Evolutionary conservation across 169 alveolate species (phyloP), one percentile per base, ranked within the genome.

Genomic region (Cryptosporidium bovis): DNA sequence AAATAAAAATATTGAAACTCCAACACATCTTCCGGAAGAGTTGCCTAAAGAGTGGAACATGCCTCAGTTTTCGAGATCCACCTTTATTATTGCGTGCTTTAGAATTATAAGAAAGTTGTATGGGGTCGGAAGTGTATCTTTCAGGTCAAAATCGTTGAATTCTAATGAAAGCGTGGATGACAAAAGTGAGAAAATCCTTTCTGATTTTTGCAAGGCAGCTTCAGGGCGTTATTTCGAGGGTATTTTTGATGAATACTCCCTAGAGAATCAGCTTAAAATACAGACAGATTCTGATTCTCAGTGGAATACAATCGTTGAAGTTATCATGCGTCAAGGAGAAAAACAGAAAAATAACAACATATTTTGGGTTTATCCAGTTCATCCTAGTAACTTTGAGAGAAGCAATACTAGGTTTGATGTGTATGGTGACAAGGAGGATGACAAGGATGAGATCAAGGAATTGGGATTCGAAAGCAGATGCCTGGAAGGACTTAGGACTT

Each of bases 41-140:
- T 16, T 77, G 24, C 87, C 87, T n/a, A 62, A n/a, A 24, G 87
- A 77, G 27, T 77, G 87, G 87, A 77, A 77, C 50, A 77, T 77
- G 87, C 87, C 87, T 16, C 87, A 77, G 64, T 77, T 77, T 60
- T 77, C 87, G 15, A 34, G 69, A 18, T 56, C 69, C 44, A 77
- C 87, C n/a, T 77, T 77, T 77, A 77, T n/a, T 34, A 77, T 77
- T 27, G 71, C 71, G 15, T 77, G 87, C 33, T 62, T 77, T 18
- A 56, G 87, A 31, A 77, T 77, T 58, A 58, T 77, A 20, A 58
- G 87, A 3, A 77, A 77, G 51, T 20, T 77, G 20, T 77, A 77
- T n/a, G 53, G 65, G 20, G 62, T 34, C 10, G 87, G 87, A 16
- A 60, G 71, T 2, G 71, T 77, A 12, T 77, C 87, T 58, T 20